Evolutionary conservation across 176 grass and related monocot genomes (phyloP).

Genomic region (Stipa capillata): DNA sequence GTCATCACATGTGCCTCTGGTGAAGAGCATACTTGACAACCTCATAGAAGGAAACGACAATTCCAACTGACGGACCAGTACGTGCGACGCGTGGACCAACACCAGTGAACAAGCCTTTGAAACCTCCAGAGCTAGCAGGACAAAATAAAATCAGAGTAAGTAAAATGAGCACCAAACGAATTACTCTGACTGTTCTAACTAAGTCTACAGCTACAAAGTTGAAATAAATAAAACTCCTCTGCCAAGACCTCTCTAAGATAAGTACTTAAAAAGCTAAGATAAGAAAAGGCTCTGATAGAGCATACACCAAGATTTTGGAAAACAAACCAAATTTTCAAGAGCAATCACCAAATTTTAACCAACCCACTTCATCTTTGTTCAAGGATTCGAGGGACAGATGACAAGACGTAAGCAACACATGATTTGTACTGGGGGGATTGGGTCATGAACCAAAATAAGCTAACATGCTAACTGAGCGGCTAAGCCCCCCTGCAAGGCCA

Average conservation of each 20-base stretch:
- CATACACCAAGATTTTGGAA: not conserved
- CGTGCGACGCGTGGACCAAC: constrained; percentile 78
- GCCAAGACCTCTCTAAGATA: not conserved
- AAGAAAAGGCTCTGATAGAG: not conserved
- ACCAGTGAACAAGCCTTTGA: constrained; percentile 78
- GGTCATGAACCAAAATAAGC: constrained; percentile 5
- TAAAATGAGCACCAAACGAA: not conserved
- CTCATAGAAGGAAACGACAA: constrained; percentile 91
- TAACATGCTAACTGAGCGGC: not conserved
- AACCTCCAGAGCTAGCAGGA: constrained; percentile 54
- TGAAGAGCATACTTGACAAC: constrained; percentile 78
- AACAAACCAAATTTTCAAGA: not conserved
- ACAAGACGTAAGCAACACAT: not conserved
- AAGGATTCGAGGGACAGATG: not conserved
- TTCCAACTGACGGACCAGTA: constrained; percentile 92
- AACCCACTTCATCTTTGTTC: not conserved
- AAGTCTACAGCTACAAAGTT: not conserved
- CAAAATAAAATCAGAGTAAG: not conserved
- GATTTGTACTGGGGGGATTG: not conserved
- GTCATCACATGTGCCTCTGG: constrained; percentile 39
- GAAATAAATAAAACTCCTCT: not conserved
- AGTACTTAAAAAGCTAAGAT: not conserved
- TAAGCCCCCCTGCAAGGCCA: not conserved
- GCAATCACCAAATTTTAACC: not conserved
- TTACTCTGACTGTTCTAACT: not conserved